Evolutionary conservation across 129 eudicot species (phyloP), one percentile per base, ranked within the genome.

Genomic region (Rutidosis leptorrhynchoides): DNA sequence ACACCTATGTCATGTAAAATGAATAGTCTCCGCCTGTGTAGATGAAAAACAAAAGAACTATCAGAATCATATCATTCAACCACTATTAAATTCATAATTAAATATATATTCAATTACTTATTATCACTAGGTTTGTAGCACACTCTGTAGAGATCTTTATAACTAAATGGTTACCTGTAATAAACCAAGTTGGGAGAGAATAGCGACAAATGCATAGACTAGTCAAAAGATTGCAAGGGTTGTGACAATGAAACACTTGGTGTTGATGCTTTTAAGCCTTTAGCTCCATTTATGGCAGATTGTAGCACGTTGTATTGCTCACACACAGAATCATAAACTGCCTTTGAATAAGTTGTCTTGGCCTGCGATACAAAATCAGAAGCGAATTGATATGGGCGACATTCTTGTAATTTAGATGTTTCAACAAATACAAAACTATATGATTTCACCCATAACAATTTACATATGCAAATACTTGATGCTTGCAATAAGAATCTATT

Each of bases 221-320:
- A 67, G 32, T 74, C 73, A 14, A 55, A 27, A 23, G 29, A 23
- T 46, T 58, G 74, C 96, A 92, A 79, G 21, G 99, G 95, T 77
- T 89, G 96, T 40, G 96, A 88, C 58, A 93, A 73, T 12, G 88
- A 70, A 46, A 86, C 75, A 25, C 81, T 40, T 14, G 88, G 77
- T 43, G 81, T 82, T 73, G 99, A 93, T 73, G 99, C 95, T 62
- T 75, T 58, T 43, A 77, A 73, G 21, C 96, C 99, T 81, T 79
- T 83, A 61, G 68, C 88, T 43, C 84, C 95, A 81, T 88, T 78
- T 70, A 89, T 75, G 14, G 96, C 99, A 67, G 92, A 81, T 62
- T 78, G 88, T 37, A 93, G 84, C 71, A 88, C 90, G 7, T 81
- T 68, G 82, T 93, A 93, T 71, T 93, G 99, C 72, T 80, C 79